Conservation (phyloP, 345 rosid genomes). For the Eutrema japonicum region DNA sequence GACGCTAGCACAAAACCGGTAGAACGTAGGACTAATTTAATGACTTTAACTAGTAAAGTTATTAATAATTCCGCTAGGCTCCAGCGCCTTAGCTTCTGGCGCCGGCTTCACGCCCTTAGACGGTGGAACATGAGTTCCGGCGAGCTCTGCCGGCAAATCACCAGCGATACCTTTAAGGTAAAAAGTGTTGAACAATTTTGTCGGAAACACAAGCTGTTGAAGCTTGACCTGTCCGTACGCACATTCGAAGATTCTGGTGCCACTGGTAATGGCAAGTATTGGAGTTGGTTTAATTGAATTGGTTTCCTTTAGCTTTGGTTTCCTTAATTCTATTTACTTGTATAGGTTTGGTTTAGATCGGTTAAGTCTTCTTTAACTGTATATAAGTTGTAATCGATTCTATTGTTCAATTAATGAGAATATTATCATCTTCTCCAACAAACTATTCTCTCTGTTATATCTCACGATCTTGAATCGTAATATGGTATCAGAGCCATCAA, state of each 20-base stretch:
- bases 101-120: constrained; percentile 53
- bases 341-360: no score
- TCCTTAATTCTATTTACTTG: no score
- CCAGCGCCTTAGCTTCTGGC: constrained; percentile 56
- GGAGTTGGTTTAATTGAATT: no score
- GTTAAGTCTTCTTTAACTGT: no score
- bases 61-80: constrained; percentile 48
- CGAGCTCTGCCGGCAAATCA: constrained; percentile 54
- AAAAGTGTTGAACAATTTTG: constrained; percentile 72
- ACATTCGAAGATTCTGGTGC: constrained; percentile 67
- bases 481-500: no score
- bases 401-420: no score
- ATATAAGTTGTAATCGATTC: no score
- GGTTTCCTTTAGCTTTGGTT: no score
- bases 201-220: constrained; percentile 61
- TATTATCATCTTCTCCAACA: no score
- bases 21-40: background rate
- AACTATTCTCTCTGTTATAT: no score
- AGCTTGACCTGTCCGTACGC: constrained; percentile 71
- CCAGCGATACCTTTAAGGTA: constrained; percentile 58
- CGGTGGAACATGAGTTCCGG: constrained; percentile 53
- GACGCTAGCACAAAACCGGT: background rate
- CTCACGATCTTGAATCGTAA: no score
- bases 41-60: constrained; percentile 51
- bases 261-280: constrained; percentile 56